Base-by-base conservation (phyloP, 176 grass and related monocot species). In the Aegilops sharonensis region DNA sequence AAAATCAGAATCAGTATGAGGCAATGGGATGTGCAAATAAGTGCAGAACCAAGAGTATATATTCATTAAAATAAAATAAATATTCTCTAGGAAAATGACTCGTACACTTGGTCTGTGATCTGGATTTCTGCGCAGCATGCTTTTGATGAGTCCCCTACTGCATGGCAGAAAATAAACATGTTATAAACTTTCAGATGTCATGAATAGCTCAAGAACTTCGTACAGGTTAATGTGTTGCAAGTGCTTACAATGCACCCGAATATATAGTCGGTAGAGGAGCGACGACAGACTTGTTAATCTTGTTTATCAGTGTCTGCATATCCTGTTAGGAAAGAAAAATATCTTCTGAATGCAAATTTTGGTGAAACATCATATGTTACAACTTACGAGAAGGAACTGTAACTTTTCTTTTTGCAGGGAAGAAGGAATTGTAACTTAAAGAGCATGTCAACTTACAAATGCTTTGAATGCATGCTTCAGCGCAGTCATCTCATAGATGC, bases 31-130 rank as follows among this genome's bases (percentile, higher is more conserved):
- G 52, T 4, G 39, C 39, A 21, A 52, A 86, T 78, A 5, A 39
- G 40, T 78, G n/a, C 31, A 73, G 23, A 81, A 75, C 68, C 65
- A 20, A 64, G 18, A 65, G 40, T 63, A 25, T 34, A 34, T 32
- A 29, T 24, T 81, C 32, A 56, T 25, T 29, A 84, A 77, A 57
- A 36, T 29, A 59, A 54, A n/a, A 62, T 68, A 20, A 59, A 39
- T 65, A 29, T 36, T 25, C 47, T 57, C 5, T 75, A 27, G 11
- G 29, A 75, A 30, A 85, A 84, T 29, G 79, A 50, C 74, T 77
- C 87, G 45, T 98, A 98, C 96, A 91, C 91, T 95, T 89, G 93
- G 96, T 72, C 96, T 98, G 57, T 95, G 93, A 79, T 98, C 91
- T 83, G 96, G 96, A 79, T 75, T 95, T 78, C 84, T 98, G 20